Conservation (phyloP, 495 filamentous ascomycete species). For the Astrocystis sublimbata region DNA sequence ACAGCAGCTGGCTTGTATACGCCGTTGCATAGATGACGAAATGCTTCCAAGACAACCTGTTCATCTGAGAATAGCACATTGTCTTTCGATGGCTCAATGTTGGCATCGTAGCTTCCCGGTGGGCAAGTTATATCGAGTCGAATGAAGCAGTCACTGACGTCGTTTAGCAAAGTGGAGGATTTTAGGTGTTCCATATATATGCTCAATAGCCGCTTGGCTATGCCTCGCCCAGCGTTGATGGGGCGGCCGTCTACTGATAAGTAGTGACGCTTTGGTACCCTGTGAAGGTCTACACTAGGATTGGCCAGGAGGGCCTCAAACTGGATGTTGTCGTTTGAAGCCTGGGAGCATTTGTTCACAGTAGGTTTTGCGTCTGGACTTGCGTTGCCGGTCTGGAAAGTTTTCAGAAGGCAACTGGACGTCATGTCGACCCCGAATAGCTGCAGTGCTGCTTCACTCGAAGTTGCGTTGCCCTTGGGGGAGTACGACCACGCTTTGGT, state of each 20-base stretch:
- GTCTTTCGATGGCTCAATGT: constrained; percentile 89
- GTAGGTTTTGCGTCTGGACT: neutral
- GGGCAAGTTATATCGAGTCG: constrained; percentile 73
- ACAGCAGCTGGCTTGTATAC: constrained; percentile 44
- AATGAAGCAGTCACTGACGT: constrained; percentile 68
- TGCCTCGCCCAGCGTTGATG: constrained; percentile 62
- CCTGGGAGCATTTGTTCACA: neutral
- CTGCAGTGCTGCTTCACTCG: constrained; percentile 69
- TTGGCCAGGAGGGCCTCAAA: constrained; percentile 64
- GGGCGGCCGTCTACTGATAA: constrained; percentile 80
- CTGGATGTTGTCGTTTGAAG: constrained; percentile 1
- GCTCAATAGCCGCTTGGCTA: constrained; percentile 64
- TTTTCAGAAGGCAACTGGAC: constrained; percentile 43
- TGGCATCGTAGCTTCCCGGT: constrained; percentile 74
- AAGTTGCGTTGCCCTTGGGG: constrained; percentile 53
- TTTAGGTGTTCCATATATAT: constrained; percentile 30
- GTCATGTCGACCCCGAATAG: constrained; percentile 67
- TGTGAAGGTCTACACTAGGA: constrained; percentile 50
- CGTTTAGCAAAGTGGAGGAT: constrained; percentile 10
- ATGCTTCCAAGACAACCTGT: constrained; percentile 45
- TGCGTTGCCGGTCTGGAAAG: constrained; percentile 9
- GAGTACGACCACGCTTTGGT: constrained; percentile 72
- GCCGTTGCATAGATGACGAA: constrained; percentile 56
- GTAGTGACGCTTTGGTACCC: constrained; percentile 61
- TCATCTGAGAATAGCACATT: constrained; percentile 77